Conservation (phyloP, 306 rosid genomes). For the Glycine soja region DNA sequence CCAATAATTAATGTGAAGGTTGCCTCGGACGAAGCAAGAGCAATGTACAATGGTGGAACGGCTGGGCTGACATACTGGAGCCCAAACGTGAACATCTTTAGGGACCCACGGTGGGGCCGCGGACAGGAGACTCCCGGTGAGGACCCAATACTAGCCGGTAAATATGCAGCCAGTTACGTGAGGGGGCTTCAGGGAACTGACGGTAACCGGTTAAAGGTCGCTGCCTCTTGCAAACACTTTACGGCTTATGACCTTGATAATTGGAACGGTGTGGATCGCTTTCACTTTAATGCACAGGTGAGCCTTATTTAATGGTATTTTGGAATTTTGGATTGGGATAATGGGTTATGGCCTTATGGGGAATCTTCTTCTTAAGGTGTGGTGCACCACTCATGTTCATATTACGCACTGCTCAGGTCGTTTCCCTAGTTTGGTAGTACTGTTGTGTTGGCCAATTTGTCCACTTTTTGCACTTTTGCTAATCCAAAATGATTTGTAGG, state of each 20-base stretch:
- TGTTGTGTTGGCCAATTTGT: too few species aligned
- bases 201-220: conserved; percentile 70
- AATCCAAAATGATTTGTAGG: too few species aligned
- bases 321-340: background rate
- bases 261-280: conserved; percentile 89
- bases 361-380: background rate
- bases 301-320: background rate
- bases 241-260: conserved; percentile 85
- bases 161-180: conserved; percentile 72
- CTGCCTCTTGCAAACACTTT: conserved; percentile 89
- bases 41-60: conserved; percentile 82
- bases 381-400: background rate
- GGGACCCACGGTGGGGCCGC: conserved; percentile 93
- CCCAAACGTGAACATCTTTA: conserved; percentile 79
- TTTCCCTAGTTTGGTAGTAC: background rate
- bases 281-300: conserved; percentile 84
- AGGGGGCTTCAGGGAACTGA: conserved; percentile 75
- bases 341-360: background rate
- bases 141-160: conserved; percentile 77
- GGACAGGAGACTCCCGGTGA: conserved; percentile 97
- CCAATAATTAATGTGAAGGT: conserved; percentile 50
- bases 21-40: conserved; percentile 86
- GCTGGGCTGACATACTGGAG: conserved; percentile 90
- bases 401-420: background rate
- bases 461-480: too few species aligned